Evolutionary conservation across 106 monocot genomes (phyloP).

Genomic region (Dactylorhiza incarnata): DNA sequence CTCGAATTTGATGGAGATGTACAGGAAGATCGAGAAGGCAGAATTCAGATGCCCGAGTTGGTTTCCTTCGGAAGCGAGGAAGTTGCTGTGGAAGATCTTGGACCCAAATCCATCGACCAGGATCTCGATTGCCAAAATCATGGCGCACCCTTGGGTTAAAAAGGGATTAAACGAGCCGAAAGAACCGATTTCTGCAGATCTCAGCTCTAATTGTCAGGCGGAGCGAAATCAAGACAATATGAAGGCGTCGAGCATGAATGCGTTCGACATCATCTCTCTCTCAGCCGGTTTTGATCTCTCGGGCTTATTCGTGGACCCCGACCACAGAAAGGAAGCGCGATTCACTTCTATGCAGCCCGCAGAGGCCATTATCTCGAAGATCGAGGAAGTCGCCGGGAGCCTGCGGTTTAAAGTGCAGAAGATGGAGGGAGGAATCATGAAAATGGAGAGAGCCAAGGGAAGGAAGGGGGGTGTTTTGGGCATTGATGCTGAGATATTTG

Average conservation of each 20-base stretch:
- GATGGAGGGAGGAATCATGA: constrained; percentile 47
- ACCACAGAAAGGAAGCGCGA: constrained; percentile 34
- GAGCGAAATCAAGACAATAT: constrained; percentile 17
- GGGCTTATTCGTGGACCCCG: constrained; percentile 40
- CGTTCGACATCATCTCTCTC: constrained; percentile 68
- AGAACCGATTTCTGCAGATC: constrained; percentile 24
- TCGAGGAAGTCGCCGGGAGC: constrained; percentile 38
- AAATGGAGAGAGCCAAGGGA: constrained; percentile 40
- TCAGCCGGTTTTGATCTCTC: constrained; percentile 70
- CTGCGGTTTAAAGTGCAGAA: constrained; percentile 49
- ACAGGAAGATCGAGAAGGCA: constrained; percentile 43
- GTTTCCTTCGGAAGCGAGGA: constrained; percentile 40
- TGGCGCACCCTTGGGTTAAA: constrained; percentile 44
- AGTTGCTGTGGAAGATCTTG: constrained; percentile 39
- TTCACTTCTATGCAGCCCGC: constrained; percentile 46
- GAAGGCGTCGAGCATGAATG: constrained; percentile 41
- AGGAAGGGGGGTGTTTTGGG: constrained; percentile 48
- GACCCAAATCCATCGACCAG: constrained; percentile 50
- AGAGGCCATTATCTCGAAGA: constrained; percentile 34
- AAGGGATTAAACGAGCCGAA: constrained; percentile 17
- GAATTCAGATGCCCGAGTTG: constrained; percentile 51
- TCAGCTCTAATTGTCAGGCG: constrained; percentile 8
- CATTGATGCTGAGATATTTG: constrained; percentile 62
- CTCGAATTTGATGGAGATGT: constrained; percentile 57
- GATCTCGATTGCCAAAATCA: constrained; percentile 38